phyloP scores from a whole-genome alignment of 176 grass and related monocot genomes.

The Dactylis glomerata region DNA sequence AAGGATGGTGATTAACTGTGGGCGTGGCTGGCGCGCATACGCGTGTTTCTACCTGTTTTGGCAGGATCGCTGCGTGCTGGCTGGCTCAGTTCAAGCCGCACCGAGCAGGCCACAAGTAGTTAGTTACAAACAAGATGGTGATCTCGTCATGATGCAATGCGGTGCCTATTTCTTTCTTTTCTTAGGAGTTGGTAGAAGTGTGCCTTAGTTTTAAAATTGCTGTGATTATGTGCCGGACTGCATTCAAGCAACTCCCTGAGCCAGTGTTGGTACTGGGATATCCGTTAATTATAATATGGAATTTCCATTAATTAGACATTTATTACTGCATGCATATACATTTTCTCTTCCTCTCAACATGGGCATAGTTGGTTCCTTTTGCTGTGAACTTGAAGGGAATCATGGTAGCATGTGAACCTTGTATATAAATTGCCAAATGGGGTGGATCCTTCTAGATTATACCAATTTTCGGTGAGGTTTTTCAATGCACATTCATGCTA shows the following conservation, averaged over 20 bases:
- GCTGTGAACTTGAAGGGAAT: background rate
- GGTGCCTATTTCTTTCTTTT: background rate
- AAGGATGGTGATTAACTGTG: background rate
- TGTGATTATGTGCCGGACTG: background rate
- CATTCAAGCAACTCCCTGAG: background rate
- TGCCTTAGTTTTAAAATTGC: background rate
- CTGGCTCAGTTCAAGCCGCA: background rate
- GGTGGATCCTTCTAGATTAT: background rate
- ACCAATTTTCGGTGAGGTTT: background rate
- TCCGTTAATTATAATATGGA: background rate
- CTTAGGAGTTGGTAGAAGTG: background rate
- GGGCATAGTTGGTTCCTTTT: background rate
- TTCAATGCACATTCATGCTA: background rate
- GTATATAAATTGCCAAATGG: background rate
- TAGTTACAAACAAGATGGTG: slow-evolving; percentile 8
- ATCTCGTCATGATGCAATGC: slow-evolving; percentile 23
- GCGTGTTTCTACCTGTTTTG: slow-evolving; percentile 21
- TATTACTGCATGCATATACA: background rate
- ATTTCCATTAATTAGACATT: slow-evolving; percentile 15
- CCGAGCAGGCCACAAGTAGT: background rate
- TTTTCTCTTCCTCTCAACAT: background rate
- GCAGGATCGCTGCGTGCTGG: slow-evolving; percentile 2
- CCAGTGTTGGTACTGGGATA: background rate
- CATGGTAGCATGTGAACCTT: background rate
- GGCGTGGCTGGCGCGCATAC: background rate